Evolutionary conservation across 495 filamentous ascomycete genomes (phyloP), one percentile per base, ranked within the genome.

Genomic region (Trichodelitschia bisporula): DNA sequence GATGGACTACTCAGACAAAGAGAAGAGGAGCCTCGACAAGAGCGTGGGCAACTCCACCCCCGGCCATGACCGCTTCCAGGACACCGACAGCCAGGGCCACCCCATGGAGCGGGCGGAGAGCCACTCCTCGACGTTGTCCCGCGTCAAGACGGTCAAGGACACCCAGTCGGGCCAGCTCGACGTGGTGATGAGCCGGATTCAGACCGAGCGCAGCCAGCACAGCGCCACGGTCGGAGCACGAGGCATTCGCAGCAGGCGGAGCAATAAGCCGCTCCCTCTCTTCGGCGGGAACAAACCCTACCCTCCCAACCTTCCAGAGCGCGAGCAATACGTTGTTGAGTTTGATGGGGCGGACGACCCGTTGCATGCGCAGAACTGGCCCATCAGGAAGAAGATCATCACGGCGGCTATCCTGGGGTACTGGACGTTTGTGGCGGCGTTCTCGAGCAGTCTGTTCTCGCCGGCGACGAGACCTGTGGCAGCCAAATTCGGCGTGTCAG

Each of bases 331-430:
- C 30, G 51, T 62, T 15, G 60, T 66, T 12, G 58, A 64, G 28
- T 67, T 64, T 31, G 52, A 61, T 13, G 62, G 61, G 0, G 30
- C 36, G 0, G 41, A 58, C 23, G 62, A 66, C 38, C 60, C 60
- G 0, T 19, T 44, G 4, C 54, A 69, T 39, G 59, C 62, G 3
- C 53, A 60, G 36, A 69, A 66, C 42, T 66, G 61, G 59, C 37
- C 44, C 2, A 34, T 74, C 16, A 59, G 42, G 36, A 79, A 73
- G 53, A 89, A 89, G 71, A 20, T 83, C 14, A 40, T 61, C 4
- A 77, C 65, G 0, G 66, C 69, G 14, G 53, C 57, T n/a, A 72
- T 90, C 38, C 62, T 89, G 4, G 75, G 75, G 23, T 83, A 64
- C 40, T 77, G 72, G 2, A 89, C 77, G 9, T 54, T 86, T 36